Percentiles rank a stretch among this genome's conserved stretches.
phyloP scores from a whole-genome alignment of 2,329 filamentous ascomycete species.

The Fusarium annulatum region DNA sequence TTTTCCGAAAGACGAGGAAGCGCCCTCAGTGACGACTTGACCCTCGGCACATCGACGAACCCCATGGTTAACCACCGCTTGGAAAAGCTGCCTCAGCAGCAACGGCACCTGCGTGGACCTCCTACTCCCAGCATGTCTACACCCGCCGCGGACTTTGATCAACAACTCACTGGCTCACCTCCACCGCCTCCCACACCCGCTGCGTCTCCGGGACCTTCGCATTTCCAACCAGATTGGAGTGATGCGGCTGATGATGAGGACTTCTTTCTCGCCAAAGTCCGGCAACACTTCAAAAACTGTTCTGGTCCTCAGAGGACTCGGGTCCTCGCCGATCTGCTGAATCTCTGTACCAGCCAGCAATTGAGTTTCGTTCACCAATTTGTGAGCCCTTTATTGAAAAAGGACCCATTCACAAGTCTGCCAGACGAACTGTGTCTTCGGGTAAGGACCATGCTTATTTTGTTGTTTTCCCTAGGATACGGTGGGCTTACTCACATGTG shows the following conservation, averaged over 20 bases:
- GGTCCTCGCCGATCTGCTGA: slow-evolving; percentile 87
- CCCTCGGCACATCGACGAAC: slow-evolving; percentile 62
- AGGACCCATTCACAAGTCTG: slow-evolving; percentile 92
- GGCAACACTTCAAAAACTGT: slow-evolving; percentile 82
- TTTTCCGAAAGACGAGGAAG: slow-evolving; percentile 72
- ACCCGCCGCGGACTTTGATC: slow-evolving; percentile 71
- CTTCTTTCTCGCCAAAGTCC: slow-evolving; percentile 81
- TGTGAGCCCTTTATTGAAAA: slow-evolving; percentile 92
- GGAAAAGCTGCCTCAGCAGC: slow-evolving; percentile 60
- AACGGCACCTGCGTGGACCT: slow-evolving; percentile 63
- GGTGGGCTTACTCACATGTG: slow-evolving; percentile 4
- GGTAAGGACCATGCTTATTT: slow-evolving; percentile 63
- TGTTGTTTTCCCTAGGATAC: neutral
- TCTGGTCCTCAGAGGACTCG: slow-evolving; percentile 81
- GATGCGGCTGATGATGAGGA: slow-evolving; percentile 84
- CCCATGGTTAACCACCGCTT: slow-evolving; percentile 58
- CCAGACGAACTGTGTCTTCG: slow-evolving; percentile 93
- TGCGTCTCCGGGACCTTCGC: slow-evolving; percentile 71
- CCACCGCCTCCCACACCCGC: slow-evolving; percentile 74
- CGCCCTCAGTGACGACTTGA: slow-evolving; percentile 67
- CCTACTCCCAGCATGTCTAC: slow-evolving; percentile 76
- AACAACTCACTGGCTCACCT: slow-evolving; percentile 69
- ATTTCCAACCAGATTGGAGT: slow-evolving; percentile 77
- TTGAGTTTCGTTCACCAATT: slow-evolving; percentile 97
- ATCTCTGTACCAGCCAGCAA: slow-evolving; percentile 93